phyloP scores from a whole-genome alignment of 441 rosid species.

The Cnidoscolus chayamansa region DNA sequence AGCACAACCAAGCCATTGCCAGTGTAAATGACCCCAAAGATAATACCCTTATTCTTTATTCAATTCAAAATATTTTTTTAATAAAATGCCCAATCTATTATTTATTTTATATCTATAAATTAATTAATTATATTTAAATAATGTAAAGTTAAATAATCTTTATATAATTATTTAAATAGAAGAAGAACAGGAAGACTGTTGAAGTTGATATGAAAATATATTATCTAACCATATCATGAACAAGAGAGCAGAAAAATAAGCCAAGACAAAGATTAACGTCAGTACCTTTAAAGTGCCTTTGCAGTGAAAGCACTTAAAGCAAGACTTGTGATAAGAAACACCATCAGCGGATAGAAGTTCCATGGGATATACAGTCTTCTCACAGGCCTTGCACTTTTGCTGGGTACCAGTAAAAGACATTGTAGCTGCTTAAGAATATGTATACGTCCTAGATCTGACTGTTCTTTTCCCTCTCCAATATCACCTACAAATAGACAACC shows the following conservation, averaged over 20 bases:
- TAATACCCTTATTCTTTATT: too few species aligned
- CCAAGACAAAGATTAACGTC: not conserved
- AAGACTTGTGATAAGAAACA: constrained; percentile 76
- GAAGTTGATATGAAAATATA: constrained; percentile 11
- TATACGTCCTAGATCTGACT: constrained; percentile 33
- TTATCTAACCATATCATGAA: not conserved
- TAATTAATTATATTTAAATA: too few species aligned
- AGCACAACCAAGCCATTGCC: not conserved
- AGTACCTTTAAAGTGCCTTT: constrained; percentile 77
- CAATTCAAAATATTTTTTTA: too few species aligned
- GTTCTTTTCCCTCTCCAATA: constrained; percentile 15
- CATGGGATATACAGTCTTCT: constrained; percentile 89
- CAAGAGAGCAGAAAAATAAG: not conserved
- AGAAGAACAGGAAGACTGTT: not conserved
- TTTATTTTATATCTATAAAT: too few species aligned
- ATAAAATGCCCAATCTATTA: too few species aligned
- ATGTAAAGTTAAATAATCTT: too few species aligned
- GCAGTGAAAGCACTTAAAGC: constrained; percentile 94
- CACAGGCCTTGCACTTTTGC: constrained; percentile 92
- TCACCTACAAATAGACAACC: constrained; percentile 5
- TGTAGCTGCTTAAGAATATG: not conserved
- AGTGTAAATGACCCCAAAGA: too few species aligned
- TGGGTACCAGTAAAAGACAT: constrained; percentile 92
- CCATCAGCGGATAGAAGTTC: constrained; percentile 94
- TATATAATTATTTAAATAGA: not conserved